Evolutionary conservation across 768 basidiomycete species (phyloP), one percentile per base, ranked within the genome.

Genomic region (Trametes elegans): DNA sequence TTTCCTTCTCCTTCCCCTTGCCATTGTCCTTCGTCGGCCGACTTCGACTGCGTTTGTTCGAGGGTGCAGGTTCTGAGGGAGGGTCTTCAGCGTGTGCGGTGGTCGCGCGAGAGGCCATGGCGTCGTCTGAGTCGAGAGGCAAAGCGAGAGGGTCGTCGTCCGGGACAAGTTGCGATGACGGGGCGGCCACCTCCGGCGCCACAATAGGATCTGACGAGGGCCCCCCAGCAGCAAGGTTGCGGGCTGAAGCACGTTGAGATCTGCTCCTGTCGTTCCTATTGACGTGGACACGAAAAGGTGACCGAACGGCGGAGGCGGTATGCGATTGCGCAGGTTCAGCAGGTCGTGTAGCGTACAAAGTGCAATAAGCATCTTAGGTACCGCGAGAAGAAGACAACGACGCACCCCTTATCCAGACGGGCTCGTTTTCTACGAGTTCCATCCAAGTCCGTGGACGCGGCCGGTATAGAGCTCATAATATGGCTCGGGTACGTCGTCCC

Each of bases 401-500:
- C 84, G 70, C 70, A 88, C 90, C 80, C 78, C 78, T 87, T 87
- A 71, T 87, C 85, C 58, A 81, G 70, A 71, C 87, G 79, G 64
- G 85, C 76, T 62, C 88, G 83, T 74, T 92, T 89, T 68, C 84
- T 74, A 70, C 84, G 79, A 49, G 83, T 75, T 44, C 84, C 85
- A 56, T 85, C 85, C 62, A 79, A 67, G 65, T 85, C 84, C 63
- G 80, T 77, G 65, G 79, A 76, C 60, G 64, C 59, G 47, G 70
- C 65, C 55, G 71, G 64, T 26, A 67, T 61, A 66, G 85, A 80
- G 57, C 81, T 81, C 61, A 83, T 79, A 75, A 84, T 79, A 68
- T 87, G 79, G 56, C 85, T 88, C 68, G 87, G 83, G 76, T 90
- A 93, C 23, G 90, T 93, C 64, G 91, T 87, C 67, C 91, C 90